Conservation (phyloP, 306 rosid species). For the Cercis canadensis region DNA sequence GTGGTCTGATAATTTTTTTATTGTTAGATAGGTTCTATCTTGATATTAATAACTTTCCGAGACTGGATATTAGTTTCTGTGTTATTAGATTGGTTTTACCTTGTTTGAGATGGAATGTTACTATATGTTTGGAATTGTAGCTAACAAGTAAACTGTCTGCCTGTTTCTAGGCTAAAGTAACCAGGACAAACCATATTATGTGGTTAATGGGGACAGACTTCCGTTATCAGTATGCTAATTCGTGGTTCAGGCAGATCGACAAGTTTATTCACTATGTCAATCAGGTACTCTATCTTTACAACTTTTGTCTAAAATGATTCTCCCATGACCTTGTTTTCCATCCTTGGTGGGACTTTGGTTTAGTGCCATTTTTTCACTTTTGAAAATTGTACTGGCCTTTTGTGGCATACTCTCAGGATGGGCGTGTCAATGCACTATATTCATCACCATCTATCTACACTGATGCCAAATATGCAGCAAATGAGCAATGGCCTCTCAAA, state of each 20-base stretch:
- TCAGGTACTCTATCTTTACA: slow-evolving; percentile 51
- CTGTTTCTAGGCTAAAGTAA: slow-evolving; percentile 75
- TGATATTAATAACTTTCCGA: slow-evolving; percentile 17
- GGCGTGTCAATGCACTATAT: slow-evolving; percentile 88
- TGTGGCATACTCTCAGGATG: slow-evolving; percentile 61
- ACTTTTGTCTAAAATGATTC: slow-evolving; percentile 18
- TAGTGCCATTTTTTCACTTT: slow-evolving; percentile 20
- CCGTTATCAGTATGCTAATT: slow-evolving; percentile 80
- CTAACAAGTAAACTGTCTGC: slow-evolving; percentile 4
- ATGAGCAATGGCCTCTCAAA: slow-evolving; percentile 81
- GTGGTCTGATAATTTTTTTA: background rate
- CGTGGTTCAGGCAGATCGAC: slow-evolving; percentile 97
- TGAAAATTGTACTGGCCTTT: slow-evolving; percentile 17
- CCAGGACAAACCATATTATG: slow-evolving; percentile 87
- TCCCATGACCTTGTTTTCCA: slow-evolving; percentile 2
- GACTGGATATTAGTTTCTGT: slow-evolving; percentile 25
- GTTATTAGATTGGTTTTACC: slow-evolving; percentile 26
- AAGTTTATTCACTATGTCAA: slow-evolving; percentile 91
- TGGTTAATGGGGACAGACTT: slow-evolving; percentile 97
- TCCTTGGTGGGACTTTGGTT: slow-evolving; percentile 21
- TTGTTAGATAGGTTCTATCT: no score
- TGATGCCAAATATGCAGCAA: slow-evolving; percentile 77
- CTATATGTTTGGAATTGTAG: slow-evolving; percentile 2
- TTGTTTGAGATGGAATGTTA: slow-evolving; percentile 17
- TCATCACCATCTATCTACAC: slow-evolving; percentile 92